phyloP scores from a whole-genome alignment of 2,329 filamentous ascomycete genomes.

The Apiospora sp. region DNA sequence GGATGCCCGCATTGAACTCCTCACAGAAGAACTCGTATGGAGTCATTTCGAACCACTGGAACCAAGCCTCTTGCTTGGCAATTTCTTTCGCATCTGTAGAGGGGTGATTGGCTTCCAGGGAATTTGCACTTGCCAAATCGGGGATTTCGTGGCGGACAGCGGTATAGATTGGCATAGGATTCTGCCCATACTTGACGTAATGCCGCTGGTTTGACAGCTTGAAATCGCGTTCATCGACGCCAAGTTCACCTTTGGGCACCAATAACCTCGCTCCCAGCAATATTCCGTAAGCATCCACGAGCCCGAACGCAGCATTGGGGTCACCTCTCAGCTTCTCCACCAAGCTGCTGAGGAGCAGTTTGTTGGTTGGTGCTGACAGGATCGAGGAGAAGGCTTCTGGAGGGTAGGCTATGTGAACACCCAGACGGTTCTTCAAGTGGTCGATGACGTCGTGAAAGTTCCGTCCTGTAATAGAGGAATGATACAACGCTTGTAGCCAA shows the following conservation, averaged over 20 bases:
- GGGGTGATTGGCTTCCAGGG: slow-evolving; percentile 42
- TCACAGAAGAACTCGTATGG: slow-evolving; percentile 97
- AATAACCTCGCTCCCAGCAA: slow-evolving; percentile 84
- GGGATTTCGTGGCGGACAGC: slow-evolving; percentile 96
- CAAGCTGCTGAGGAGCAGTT: slow-evolving; percentile 84
- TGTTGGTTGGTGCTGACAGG: slow-evolving; percentile 91
- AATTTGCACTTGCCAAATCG: slow-evolving; percentile 55
- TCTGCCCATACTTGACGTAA: slow-evolving; percentile 77
- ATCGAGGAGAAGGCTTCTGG: slow-evolving; percentile 82
- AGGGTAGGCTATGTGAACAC: slow-evolving; percentile 91
- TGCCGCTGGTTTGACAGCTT: slow-evolving; percentile 89
- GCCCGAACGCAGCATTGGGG: slow-evolving; percentile 79
- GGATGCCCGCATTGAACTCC: slow-evolving; percentile 89
- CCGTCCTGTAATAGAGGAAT: slow-evolving; percentile 77
- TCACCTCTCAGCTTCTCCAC: slow-evolving; percentile 93
- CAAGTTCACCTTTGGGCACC: slow-evolving; percentile 84
- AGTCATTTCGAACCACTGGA: slow-evolving; percentile 97
- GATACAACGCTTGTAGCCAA: slow-evolving; percentile 90
- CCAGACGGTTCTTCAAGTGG: slow-evolving; percentile 85
- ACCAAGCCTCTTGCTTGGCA: slow-evolving; percentile 79
- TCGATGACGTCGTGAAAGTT: slow-evolving; percentile 76
- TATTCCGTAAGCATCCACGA: slow-evolving; percentile 93
- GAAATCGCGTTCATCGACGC: slow-evolving; percentile 78
- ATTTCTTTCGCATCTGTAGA: slow-evolving; percentile 60
- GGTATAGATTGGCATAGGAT: slow-evolving; percentile 94